Evolutionary conservation across 2,329 filamentous ascomycete species (phyloP), one percentile per base, ranked within the genome.

Genomic region (Meredithiella fracta): DNA sequence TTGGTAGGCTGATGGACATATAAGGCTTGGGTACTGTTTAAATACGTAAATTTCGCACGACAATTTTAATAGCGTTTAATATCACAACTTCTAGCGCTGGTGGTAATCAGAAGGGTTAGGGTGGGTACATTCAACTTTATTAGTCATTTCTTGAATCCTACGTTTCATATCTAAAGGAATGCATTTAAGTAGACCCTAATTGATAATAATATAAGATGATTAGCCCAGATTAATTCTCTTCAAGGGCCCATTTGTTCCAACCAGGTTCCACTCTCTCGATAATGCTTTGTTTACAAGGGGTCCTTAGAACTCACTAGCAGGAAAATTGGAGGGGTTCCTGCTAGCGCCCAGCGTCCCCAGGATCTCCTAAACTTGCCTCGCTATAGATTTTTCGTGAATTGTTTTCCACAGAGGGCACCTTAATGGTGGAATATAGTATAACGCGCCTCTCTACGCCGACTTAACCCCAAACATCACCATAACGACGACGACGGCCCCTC

Each of bases 381-480:
- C 9, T 20, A 20, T 25, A 29, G 6, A 22, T 47, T 51, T 58
- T 34, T 47, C 47, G 44, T 26, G 25, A 37, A 26, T 26, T 58
- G 42, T n/a, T 44, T 58, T 37, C 52, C 31, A 23, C 17, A 34
- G 29, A 11, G 11, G 29, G 29, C 29, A 44, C 25, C 23, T 51
- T 51, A n/a, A 51, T 44, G 31, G 51, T 44, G 42, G 51, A 51
- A 58, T 54, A 54, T 54, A 42, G 9, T 25, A 23, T 29, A 38
- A 52, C 44, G 44, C 52, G 51, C 54, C 55, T 58, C 56, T 51
- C 51, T 54, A 40, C 23, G 4, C 34, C 34, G 54, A 58, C 52
- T 58, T 58, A 42, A 20, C 51, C 56, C 52, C 56, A 54, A 58
- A 58, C 56, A 58, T 53, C 56, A 58, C 49, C 51, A 47, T 29